Evolutionary conservation across 2,329 filamentous ascomycete genomes (phyloP).

Genomic region (Aureobasidium musti): DNA sequence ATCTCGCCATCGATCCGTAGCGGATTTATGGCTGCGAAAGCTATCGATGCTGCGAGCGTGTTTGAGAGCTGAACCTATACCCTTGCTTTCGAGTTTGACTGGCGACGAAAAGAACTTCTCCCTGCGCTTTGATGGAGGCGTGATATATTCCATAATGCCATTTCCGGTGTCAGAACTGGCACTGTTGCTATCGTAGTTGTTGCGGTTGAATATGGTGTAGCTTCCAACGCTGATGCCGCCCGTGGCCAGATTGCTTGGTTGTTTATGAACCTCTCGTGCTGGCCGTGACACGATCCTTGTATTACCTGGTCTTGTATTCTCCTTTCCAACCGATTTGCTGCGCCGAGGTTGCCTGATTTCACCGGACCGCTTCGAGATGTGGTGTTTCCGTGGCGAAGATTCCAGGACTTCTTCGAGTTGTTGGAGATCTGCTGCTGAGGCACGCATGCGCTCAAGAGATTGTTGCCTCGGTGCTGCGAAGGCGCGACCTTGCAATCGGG

Average conservation of each 20-base stretch:
- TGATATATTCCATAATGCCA: constrained; percentile 32
- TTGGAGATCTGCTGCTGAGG: constrained; percentile 47
- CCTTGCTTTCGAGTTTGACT: not conserved
- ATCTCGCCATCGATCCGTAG: constrained; percentile 11
- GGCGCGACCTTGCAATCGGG: constrained; percentile 53
- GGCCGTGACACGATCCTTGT: constrained; percentile 32
- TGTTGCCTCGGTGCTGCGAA: constrained; percentile 56
- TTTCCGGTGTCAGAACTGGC: constrained; percentile 27
- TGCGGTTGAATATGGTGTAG: constrained; percentile 31
- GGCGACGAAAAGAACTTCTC: constrained; percentile 31
- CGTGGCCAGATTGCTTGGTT: constrained; percentile 29
- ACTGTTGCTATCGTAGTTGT: constrained; percentile 28
- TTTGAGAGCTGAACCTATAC: constrained; percentile 16
- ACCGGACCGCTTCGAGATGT: not conserved
- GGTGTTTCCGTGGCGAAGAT: constrained; percentile 49
- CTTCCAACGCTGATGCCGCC: constrained; percentile 31
- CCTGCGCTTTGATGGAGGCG: constrained; percentile 36
- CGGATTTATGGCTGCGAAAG: constrained; percentile 22
- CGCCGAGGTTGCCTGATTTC: constrained; percentile 23
- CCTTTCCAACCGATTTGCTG: constrained; percentile 17
- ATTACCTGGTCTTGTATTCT: constrained; percentile 5
- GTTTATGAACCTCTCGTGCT: constrained; percentile 25
- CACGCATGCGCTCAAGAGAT: constrained; percentile 51
- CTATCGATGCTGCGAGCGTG: constrained; percentile 28
- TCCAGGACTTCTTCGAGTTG: constrained; percentile 48